Base-by-base conservation (phyloP, 495 filamentous ascomycete genomes). In the Hypoxylon intermedium region DNA sequence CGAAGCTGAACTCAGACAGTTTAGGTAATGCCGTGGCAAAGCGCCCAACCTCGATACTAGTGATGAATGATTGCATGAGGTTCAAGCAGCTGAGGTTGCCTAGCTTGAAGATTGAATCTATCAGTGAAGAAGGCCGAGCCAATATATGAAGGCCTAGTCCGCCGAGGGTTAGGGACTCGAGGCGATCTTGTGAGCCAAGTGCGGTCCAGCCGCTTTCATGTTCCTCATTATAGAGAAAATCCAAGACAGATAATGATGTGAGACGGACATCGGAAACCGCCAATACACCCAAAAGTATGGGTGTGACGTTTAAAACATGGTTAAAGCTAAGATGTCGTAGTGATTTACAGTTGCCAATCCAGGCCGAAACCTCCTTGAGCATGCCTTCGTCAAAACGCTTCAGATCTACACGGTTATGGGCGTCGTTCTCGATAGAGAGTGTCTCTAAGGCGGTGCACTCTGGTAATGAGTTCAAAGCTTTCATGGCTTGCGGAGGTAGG, bases 1-100 rank as follows among this genome's bases (percentile, higher is more conserved):
- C 83, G 48, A 80, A 78, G 19, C 80, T 75, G 30, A 89, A 75
- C 3, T 81, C 72, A 59, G 87, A 83, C 12, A 91, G 73, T 2
- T 70, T 60, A 0, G 74, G 72, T 23, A 88, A 71, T 11, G 68
- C 47, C 2, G 53, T 13, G 49, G 60, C 44, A 23, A 76, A 44
- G 1, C 42, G 40, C 1, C 33, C 4, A 26, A 26, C 7, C 4
- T 16, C 12, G 75, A 33, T 7, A 70, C 59, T 0, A 34, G 52
- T 58, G 33, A 76, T 38, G 6, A 40, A 56, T 30, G 63, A 52
- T 37, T 63, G 58, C 52, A 70, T 69, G 5, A 71, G 62, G 12
- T 69, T 65, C 7, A 76, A 46, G 6, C 61, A 49, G 9, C 30
- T 65, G 0, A 81, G 58, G 3, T 72, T 52, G 47, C 60, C 43